Percentiles rank a stretch among this genome's conserved stretches.
Evolutionary conservation across 2,329 filamentous ascomycete genomes (phyloP).

Genomic region (Pseudogymnoascus sp.): DNA sequence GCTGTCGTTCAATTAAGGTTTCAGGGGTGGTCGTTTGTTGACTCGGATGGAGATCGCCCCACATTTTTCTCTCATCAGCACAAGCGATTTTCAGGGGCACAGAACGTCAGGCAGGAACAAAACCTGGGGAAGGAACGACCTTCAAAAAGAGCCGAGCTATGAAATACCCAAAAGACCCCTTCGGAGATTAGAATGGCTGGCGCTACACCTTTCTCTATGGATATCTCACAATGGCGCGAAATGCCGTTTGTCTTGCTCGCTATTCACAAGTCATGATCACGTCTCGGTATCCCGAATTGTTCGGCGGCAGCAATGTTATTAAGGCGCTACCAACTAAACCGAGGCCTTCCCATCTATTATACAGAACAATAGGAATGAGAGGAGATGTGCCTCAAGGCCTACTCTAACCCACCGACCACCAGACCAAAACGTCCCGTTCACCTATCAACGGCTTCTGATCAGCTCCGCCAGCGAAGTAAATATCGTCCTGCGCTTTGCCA

Average conservation of each 20-base stretch:
- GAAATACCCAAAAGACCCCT: background rate
- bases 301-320: background rate
- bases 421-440: background rate
- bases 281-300: background rate
- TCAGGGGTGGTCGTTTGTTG: background rate
- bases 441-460: background rate
- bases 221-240: background rate
- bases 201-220: background rate
- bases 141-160: background rate
- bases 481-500: background rate
- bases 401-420: background rate
- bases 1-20: background rate
- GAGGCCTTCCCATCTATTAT: background rate
- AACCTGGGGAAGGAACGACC: background rate
- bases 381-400: background rate
- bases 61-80: background rate
- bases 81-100: constrained; percentile 1
- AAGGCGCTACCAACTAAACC: background rate
- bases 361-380: background rate
- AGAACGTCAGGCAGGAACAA: background rate
- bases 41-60: background rate
- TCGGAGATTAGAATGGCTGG: background rate
- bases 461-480: background rate
- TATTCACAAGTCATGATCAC: background rate
- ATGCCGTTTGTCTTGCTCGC: background rate